Conservation (phyloP, 2,329 filamentous ascomycete species). For the Madurella mycetomatis region DNA sequence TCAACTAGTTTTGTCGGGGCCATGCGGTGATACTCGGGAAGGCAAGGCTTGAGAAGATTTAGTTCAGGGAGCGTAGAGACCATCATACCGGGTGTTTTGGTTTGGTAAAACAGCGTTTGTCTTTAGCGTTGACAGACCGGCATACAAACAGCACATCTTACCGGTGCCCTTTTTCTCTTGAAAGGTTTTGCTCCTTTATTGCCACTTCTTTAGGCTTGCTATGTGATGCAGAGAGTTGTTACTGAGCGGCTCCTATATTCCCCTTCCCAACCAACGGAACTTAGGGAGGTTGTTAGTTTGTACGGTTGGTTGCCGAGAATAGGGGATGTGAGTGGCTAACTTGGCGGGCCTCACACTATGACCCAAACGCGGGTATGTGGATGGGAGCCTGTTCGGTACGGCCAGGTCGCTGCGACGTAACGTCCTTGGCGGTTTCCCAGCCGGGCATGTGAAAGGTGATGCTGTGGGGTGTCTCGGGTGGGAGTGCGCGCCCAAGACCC, state of each 20-base stretch:
- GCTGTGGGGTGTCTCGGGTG: conserved; percentile 44
- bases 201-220: no score
- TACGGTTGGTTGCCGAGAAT: conserved; percentile 32
- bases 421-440: conserved; percentile 37
- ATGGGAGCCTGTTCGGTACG: conserved; percentile 34
- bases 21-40: background rate
- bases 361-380: conserved; percentile 45
- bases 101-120: no score
- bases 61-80: background rate
- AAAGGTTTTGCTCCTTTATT: no score
- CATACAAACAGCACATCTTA: no score
- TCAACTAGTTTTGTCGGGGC: conserved; percentile 27
- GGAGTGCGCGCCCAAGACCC: conserved; percentile 43
- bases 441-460: conserved; percentile 43
- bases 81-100: no score
- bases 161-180: no score
- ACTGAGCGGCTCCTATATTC: background rate
- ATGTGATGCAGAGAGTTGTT: no score
- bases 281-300: no score
- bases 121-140: no score
- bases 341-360: conserved; percentile 25
- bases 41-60: background rate
- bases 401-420: conserved; percentile 43
- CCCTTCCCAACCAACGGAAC: background rate
- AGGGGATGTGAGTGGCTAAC: background rate